Base-by-base conservation (phyloP, 2,329 filamentous ascomycete genomes). In the Lasiodiplodia gonubiensis region DNA sequence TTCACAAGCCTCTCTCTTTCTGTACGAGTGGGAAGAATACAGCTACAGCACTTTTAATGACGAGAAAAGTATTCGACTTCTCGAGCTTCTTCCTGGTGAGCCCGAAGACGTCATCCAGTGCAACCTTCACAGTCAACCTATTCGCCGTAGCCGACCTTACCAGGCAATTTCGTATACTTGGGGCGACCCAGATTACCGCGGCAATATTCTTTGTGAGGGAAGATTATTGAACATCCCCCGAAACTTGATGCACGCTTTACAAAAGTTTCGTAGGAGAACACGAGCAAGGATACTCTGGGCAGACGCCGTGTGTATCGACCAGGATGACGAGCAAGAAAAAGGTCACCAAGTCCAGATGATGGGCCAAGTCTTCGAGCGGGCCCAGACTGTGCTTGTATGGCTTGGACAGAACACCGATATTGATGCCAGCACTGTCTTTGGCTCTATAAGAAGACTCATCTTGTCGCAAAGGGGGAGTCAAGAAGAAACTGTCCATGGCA, bases 81-180 rank as follows among this genome's bases (percentile, higher is more conserved):
- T 61, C 2, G 42, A 21, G 1, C 57, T 61, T 12, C 42, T 48
- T 12, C 57, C 57, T 35, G 57, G 57, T 1, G 35, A 61, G 0
- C 16, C 23, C 0, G 37, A 21, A 8, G 37, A 61, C 6, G 6
- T 6, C 37, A 49, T 61, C 14, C 25, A 14, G 5, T 61, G 57
- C 57, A 33, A 21, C 11, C 39, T 61, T 14, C 16, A 21, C 1
- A 27, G 7, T n/a, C 10, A 48, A 23, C 23, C 23, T 30, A 33
- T 48, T 3, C 27, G 21, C 37, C 4, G 30, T 7, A 8, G 2
- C 7, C 35, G 10, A 23, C 51, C 66, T 16, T 70, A 65, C 21
- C 60, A 70, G 48, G 69, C 69, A 7, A 48, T 70, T 5, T 70
- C 69, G 2, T 70, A 70, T 23, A 51, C 48, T 21, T 70, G 69